phyloP scores from a whole-genome alignment of 805 yeast genomes.

The Pichia thaimueangensis region DNA sequence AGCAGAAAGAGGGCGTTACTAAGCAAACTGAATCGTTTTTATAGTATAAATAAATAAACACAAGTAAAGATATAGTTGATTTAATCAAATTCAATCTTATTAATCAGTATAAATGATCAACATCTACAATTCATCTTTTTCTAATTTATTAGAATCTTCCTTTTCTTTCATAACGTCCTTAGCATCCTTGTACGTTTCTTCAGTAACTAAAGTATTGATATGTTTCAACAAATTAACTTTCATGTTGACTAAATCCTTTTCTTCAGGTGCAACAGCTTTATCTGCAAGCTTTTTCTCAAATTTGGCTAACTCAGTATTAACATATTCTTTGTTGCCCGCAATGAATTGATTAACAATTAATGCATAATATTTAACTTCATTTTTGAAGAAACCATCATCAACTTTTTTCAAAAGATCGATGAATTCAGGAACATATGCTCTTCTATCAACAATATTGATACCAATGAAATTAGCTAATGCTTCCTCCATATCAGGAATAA shows the following conservation, averaged over 20 bases:
- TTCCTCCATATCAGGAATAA: conserved; percentile 30
- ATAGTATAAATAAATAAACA: background rate
- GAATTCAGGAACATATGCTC: conserved; percentile 25
- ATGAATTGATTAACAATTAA: conserved; percentile 36
- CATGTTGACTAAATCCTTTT: conserved; percentile 45
- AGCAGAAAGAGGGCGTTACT: no score
- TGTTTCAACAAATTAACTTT: conserved; percentile 38
- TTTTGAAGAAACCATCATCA: conserved; percentile 16
- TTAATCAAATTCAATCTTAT: no score
- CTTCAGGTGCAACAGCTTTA: conserved; percentile 33
- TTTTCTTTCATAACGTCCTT: conserved; percentile 15
- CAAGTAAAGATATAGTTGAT: no score
- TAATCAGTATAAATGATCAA: background rate
- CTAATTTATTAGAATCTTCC: background rate
- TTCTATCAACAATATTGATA: conserved; percentile 25
- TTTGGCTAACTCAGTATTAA: conserved; percentile 41
- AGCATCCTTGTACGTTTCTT: conserved; percentile 15
- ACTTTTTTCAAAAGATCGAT: conserved; percentile 34
- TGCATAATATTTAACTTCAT: conserved; percentile 40
- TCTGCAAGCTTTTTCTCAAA: conserved; percentile 36
- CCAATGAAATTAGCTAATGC: conserved; percentile 27
- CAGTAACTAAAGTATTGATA: conserved; percentile 14
- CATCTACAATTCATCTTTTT: conserved; percentile 16
- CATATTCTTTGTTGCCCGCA: conserved; percentile 38
- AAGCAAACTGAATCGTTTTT: no score